Conservation (phyloP, 2,329 filamentous ascomycete genomes). For the Verticillium dahliae region DNA sequence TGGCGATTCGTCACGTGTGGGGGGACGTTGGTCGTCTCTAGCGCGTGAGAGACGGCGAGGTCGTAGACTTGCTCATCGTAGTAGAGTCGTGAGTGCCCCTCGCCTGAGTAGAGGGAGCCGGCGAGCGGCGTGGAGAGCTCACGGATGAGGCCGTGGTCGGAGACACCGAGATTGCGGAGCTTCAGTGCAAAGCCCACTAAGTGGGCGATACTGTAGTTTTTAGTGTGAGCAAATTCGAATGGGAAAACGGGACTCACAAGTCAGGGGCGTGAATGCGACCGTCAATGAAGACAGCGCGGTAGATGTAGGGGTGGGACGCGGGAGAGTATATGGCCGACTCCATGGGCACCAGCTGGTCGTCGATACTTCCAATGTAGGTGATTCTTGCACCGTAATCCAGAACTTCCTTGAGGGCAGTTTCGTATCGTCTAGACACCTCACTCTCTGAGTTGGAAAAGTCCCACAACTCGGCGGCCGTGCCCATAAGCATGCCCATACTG, state of each 20-base stretch:
- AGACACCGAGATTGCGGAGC: conserved; percentile 84
- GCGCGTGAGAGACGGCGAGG: conserved; percentile 63
- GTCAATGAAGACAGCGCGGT: conserved; percentile 92
- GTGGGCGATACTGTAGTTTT: conserved; percentile 59
- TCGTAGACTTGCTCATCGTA: conserved; percentile 83
- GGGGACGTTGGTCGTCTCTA: conserved; percentile 60
- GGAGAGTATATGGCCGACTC: conserved; percentile 85
- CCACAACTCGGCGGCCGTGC: conserved; percentile 88
- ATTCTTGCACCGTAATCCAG: conserved; percentile 76
- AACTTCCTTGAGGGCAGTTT: conserved; percentile 65
- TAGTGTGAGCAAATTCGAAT: background rate
- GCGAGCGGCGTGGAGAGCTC: conserved; percentile 85
- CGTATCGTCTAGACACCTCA: conserved; percentile 74
- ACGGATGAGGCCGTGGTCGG: conserved; percentile 87
- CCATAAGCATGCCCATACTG: conserved; percentile 77
- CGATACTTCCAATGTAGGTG: conserved; percentile 87
- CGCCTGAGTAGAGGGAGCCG: conserved; percentile 83
- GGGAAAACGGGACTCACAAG: conserved; percentile 47
- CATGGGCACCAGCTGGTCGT: conserved; percentile 91
- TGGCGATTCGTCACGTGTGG: conserved; percentile 18
- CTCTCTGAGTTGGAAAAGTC: conserved; percentile 83
- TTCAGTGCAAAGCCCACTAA: conserved; percentile 91
- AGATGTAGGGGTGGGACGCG: conserved; percentile 85
- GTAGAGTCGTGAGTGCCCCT: conserved; percentile 90
- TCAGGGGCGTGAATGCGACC: conserved; percentile 86